Base-by-base conservation (phyloP, 2,329 filamentous ascomycete species). In the Colletotrichum eremochloae region DNA sequence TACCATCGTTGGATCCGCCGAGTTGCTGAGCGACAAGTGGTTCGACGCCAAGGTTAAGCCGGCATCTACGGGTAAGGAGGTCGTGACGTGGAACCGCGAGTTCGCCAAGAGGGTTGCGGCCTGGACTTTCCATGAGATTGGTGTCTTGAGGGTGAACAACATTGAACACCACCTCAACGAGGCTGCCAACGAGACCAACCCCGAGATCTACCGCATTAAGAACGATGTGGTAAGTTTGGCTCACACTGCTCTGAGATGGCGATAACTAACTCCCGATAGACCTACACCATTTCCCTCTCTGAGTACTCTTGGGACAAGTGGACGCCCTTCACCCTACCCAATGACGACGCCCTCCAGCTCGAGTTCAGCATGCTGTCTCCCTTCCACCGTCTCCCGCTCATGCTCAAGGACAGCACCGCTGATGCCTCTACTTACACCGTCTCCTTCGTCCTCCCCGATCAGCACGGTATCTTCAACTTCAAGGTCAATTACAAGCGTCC, bases 391-490 rank as follows among this genome's bases (percentile, higher is more conserved):
- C 88, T 98, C 44, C 87, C 91, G 72, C 91, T 99, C 42, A 78
- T 84, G 11, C 88, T 90, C 18, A 81, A 86, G 12, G 82, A 83
- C 42, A 86, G 86, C 36, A 92, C 91, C 1, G 82, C 87, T 67
- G 91, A 94, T 77, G 90, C 91, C 75, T 92, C 93, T 62, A 88
- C 93, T 74, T 99, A 92, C 86, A 88, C 88, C 74, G 88, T 89
- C 57, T 88, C 89, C 33, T 98, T 99, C 84, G 93, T 88, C 75
- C 89, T 96, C 5, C 96, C 96, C 5, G 96, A 99, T 81, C 96
- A 99, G 84, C 96, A 99, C 85, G 96, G 96, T 80, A 98, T 99
- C 84, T 99, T 98, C 89, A 97, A 97, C 85, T 98, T 99, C 89
- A 91, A 92, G 80, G 89, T 98, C 82, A 97, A 98, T 88, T 98